A percentile compares a stretch with the other conserved stretches of the same genome.
Conservation (phyloP, 352 stramenopile genomes). For the Aphanomyces astaci region DNA sequence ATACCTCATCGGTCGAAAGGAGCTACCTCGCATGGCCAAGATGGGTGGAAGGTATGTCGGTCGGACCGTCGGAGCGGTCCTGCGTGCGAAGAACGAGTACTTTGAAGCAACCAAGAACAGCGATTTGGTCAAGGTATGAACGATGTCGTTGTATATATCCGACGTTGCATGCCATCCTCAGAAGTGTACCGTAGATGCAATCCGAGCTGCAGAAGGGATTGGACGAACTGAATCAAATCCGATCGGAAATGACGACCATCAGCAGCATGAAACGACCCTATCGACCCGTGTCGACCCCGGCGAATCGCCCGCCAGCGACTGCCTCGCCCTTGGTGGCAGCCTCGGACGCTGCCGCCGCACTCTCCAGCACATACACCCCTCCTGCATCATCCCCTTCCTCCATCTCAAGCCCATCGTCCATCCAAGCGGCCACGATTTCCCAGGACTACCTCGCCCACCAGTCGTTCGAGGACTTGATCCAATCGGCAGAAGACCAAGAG, state of each 20-base stretch:
- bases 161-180: too few species aligned
- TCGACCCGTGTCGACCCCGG: slow-evolving; percentile 31
- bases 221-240: slow-evolving; percentile 74
- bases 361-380: slow-evolving; percentile 11
- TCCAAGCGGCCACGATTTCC: slow-evolving; percentile 16
- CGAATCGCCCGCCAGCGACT: background rate
- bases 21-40: slow-evolving; percentile 60
- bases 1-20: slow-evolving; percentile 58
- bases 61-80: slow-evolving; percentile 51
- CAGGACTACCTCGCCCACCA: slow-evolving; percentile 19
- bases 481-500: slow-evolving; percentile 26
- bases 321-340: background rate
- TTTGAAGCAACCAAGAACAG: slow-evolving; percentile 76
- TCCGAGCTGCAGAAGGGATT: slow-evolving; percentile 68
- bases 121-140: slow-evolving; percentile 66
- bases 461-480: slow-evolving; percentile 12
- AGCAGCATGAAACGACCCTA: slow-evolving; percentile 51
- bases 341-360: slow-evolving; percentile 7
- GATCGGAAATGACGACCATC: slow-evolving; percentile 60
- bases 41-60: slow-evolving; percentile 53
- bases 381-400: slow-evolving; percentile 16
- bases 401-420: slow-evolving; percentile 2
- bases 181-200: slow-evolving; percentile 40
- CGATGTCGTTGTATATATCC: too few species aligned
- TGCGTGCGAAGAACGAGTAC: slow-evolving; percentile 77